Base-by-base conservation (phyloP, 495 filamentous ascomycete species). In the Aspergillus taichungensis region DNA sequence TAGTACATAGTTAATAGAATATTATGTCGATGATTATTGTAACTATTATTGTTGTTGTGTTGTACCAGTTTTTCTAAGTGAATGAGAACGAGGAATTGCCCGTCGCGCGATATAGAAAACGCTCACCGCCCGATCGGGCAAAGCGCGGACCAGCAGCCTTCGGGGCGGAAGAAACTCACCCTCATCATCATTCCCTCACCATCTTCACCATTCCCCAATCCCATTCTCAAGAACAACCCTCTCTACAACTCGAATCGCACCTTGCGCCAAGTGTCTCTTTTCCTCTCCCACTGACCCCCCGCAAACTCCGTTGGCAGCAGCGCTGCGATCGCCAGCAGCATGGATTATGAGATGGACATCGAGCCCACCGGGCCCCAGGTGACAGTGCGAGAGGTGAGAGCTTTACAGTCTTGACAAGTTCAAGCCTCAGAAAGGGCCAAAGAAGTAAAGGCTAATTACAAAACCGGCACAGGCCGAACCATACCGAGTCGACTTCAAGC, bases 401-500 rank as follows among this genome's bases (percentile, higher is more conserved):
- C 18, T 24, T 24, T 24, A 4, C 18, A 24, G 18, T 24, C 18
- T 24, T 24, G 18, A 28, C 13, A 28, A 29, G 8, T 8, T 11
- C 13, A 38, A 32, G 10, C 30, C 10, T 3, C 28, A 12, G 12
- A 14, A 36, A 45, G 36, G 12, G 6, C 31, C 34, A 13, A 27
- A 29, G 28, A 24, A 36, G 29, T 18, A 48, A 64, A 55, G 10
- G 7, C 34, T 30, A 33, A 35, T 3, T 6, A 34, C 10, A 52
- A 37, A 24, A 24, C 18, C 18, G 18, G 4, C 18, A 24, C 54
- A 91, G 87, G 84, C 79, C 35, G 80, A 83, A 55, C 63, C 67
- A 18, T 68, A 77, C 49, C 78, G 79, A 55, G 85, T 90, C 55
- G 82, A 94, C 66, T 94, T 94, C 67, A 75, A 86, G 60, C 76